A percentile compares a stretch with the other conserved stretches of the same genome.
These are phyloP conservation scores for Entophlyctis luteolus DNA, from an alignment of 192 early-diverging fungal genomes.

Conservation along the genomic window DNA sequence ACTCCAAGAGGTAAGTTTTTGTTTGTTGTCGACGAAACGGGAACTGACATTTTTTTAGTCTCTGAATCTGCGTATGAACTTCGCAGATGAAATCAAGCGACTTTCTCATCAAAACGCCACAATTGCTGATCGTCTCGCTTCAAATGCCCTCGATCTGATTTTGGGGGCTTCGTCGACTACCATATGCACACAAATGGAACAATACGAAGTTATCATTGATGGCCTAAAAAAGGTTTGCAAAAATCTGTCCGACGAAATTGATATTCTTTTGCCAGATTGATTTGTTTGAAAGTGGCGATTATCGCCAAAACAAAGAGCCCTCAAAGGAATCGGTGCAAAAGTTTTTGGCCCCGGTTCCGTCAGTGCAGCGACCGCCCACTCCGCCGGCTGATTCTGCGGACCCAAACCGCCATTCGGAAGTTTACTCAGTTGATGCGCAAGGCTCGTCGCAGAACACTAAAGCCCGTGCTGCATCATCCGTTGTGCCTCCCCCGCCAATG, in stretches of 20 bases:
- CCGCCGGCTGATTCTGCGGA: background rate
- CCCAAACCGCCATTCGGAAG: background rate
- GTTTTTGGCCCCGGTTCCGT: background rate
- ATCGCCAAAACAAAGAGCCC: background rate
- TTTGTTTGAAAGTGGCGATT: constrained; percentile 19
- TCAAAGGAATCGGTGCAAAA: constrained; percentile 7
- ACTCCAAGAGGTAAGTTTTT: constrained; percentile 37
- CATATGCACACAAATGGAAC: constrained; percentile 46
- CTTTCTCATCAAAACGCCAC: constrained; percentile 42
- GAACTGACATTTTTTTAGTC: constrained; percentile 31
- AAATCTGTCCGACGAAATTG: background rate
- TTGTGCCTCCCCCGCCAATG: background rate
- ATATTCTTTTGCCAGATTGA: background rate
- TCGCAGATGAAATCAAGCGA: constrained; percentile 54
- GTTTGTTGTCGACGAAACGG: background rate
- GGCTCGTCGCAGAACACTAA: background rate
- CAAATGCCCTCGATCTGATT: constrained; percentile 37
- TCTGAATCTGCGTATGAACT: constrained; percentile 38
- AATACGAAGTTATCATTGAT: constrained; percentile 47
- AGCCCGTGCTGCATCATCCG: background rate
- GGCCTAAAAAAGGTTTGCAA: constrained; percentile 51
- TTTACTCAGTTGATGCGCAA: background rate
- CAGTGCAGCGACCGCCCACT: background rate
- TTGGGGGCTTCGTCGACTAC: constrained; percentile 33
- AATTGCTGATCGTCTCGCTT: constrained; percentile 42